Base-by-base conservation (phyloP, 306 rosid genomes). In the Gynostemma pentaphyllum region DNA sequence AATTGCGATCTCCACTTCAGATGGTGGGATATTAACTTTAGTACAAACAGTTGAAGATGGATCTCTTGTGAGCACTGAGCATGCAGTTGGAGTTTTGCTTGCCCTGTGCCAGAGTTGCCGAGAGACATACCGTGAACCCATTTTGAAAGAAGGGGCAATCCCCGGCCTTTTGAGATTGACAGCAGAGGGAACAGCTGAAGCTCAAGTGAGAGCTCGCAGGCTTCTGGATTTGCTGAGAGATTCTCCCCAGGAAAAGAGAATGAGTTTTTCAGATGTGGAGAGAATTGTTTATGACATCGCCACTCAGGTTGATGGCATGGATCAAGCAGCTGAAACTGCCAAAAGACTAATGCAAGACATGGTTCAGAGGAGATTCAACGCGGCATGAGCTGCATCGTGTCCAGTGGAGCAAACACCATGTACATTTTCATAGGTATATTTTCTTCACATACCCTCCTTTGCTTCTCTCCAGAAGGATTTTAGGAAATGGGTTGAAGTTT, bases 21-120 rank as follows among this genome's bases (percentile, higher is more conserved):
- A 79, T 36, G 83, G 86, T 21, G 97, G 97, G 67, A 86, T 89
- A 67, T 72, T 89, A 40, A 76, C 95, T 9, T 61, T 89, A 29
- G 95, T 89, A 30, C 95, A 89, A 78, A 86, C 95, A 7, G 84
- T 89, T 41, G 97, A 89, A 77, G 95, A 86, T 68, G 97, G 97
- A 60, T 86, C 95, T 34, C 89, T 78, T 44, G 71, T 79, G 66
- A 89, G 95, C 84, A 86, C 89, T 0, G 87, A 84, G 68, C 82
- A 89, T n/a, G 97, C 97, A 1, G 89, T 86, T 8, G 87, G 95
- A 73, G 70, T 88, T 52, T 68, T 89, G 50, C 84, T 89, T 19
- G 64, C 87, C 2, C 66, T 89, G 36, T 86, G 97, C 55, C 77
- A 30, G 68, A 89, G 95, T 77, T 73, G 80, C 75, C 78, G 95